Base-by-base conservation (phyloP, 768 basidiomycete species). In the Tephrocybe sp. region DNA sequence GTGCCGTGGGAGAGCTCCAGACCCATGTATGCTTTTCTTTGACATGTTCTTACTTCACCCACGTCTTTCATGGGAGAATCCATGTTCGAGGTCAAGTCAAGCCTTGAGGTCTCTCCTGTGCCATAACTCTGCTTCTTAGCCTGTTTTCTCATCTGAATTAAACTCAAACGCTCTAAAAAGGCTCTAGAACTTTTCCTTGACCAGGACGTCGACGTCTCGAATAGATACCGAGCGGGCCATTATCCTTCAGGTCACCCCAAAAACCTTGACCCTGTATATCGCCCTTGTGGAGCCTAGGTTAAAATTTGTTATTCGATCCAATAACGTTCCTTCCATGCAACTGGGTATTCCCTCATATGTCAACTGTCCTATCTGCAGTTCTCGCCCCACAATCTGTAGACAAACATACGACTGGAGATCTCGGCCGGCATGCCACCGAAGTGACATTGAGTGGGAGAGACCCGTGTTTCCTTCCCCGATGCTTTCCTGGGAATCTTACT, bases 1-100 rank as follows among this genome's bases (percentile, higher is more conserved):
- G 37, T 38, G 42, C 38, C 50, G 54, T 52, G 54, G 50, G 50
- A 55, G 45, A 8, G 11, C 13, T 46, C 45, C 21, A 46, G n/a
- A n/a, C n/a, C n/a, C n/a, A n/a, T n/a, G n/a, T n/a, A n/a, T 11
- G 27, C 5, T 22, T 13, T 18, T 38, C 10, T 38, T 38, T 25
- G 5, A 18, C 25, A 11, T n/a, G 11, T 21, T 21, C 33, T 3
- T 4, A 33, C 23, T 25, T 34, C n/a, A 27, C 37, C 24, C 36
- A 18, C 33, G 8, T 25, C 37, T 39, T 36, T 19, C 43, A n/a
- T 11, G n/a, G n/a, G n/a, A n/a, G n/a, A n/a, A n/a, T n/a, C n/a
- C n/a, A n/a, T n/a, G n/a, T n/a, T n/a, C n/a, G n/a, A n/a, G n/a
- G n/a, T n/a, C n/a, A n/a, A n/a, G n/a, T n/a, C 10, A 25, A n/a